Conservation (phyloP, 208 protist genomes). For the Paratrypanosoma confusum region DNA sequence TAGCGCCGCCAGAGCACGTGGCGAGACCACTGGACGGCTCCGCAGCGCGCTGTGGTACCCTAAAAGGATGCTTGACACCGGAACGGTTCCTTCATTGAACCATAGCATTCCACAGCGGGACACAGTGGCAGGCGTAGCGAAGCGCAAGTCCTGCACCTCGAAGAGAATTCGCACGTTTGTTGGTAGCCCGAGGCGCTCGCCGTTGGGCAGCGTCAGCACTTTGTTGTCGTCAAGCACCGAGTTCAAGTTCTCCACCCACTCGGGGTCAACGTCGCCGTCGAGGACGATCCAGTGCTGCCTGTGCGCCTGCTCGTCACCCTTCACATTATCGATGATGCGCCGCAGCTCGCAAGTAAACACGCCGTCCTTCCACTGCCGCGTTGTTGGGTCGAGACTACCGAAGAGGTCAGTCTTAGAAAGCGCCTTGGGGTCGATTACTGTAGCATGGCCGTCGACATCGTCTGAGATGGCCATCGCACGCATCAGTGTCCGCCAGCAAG, state of each 20-base stretch:
- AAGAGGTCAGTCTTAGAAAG: constrained; percentile 97
- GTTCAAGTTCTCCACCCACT: constrained; percentile 99
- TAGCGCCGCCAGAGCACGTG: not conserved
- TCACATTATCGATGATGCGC: constrained; percentile 91
- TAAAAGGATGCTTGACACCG: constrained; percentile 69
- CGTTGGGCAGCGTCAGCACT: constrained; percentile 98
- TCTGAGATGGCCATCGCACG: constrained; percentile 82
- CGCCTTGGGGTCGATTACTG: constrained; percentile 99
- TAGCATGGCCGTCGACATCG: constrained; percentile 54
- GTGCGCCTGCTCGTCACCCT: constrained; percentile 12
- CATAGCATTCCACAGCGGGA: constrained; percentile 99
- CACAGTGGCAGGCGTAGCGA: constrained; percentile 97
- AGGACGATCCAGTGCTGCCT: constrained; percentile 98
- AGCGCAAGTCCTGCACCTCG: constrained; percentile 96
- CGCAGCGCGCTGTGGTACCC: too few species aligned
- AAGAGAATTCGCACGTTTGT: constrained; percentile 97
- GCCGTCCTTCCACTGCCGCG: constrained; percentile 99
- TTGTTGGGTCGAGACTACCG: constrained; percentile 96
- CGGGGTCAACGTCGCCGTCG: constrained; percentile 98
- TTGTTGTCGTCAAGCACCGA: constrained; percentile 99
- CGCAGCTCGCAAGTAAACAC: constrained; percentile 97
- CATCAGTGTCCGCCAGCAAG: constrained; percentile 91
- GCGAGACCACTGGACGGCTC: not conserved
- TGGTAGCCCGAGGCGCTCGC: constrained; percentile 96
- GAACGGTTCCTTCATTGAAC: constrained; percentile 95